phyloP scores from a whole-genome alignment of 2,329 filamentous ascomycete genomes.

The Sporothrix pallida region DNA sequence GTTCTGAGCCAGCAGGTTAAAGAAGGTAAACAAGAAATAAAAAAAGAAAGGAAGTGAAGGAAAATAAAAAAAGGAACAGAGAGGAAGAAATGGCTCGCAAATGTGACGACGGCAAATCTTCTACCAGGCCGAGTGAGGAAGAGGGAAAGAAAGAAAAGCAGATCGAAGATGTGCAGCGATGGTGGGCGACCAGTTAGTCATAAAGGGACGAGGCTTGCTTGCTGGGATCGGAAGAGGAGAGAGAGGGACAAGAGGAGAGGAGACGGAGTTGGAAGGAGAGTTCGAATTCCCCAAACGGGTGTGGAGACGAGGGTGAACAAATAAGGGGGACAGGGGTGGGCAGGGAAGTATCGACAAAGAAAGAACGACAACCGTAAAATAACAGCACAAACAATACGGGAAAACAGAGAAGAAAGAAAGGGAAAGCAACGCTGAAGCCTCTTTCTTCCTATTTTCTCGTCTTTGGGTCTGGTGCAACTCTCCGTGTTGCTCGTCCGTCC shows the following conservation, averaged over 20 bases:
- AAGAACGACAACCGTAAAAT: background rate
- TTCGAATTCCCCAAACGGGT: conserved; percentile 15
- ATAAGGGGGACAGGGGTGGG: conserved; percentile 34
- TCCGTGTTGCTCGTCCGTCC: conserved; percentile 12
- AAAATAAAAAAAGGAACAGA: conserved; percentile 46
- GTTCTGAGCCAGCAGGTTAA: conserved; percentile 66
- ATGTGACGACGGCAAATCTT: conserved; percentile 50
- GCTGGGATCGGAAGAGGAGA: conserved; percentile 29
- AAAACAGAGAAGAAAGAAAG: background rate
- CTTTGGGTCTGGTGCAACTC: conserved; percentile 13
- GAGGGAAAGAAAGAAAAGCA: conserved; percentile 40
- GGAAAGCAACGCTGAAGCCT: conserved; percentile 20
- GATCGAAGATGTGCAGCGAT: conserved; percentile 36
- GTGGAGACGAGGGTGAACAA: conserved; percentile 27
- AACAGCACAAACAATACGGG: background rate
- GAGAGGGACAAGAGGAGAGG: conserved; percentile 20
- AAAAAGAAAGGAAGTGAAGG: conserved; percentile 45
- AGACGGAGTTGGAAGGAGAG: conserved; percentile 14
- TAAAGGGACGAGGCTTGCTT: conserved; percentile 44
- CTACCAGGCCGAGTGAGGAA: conserved; percentile 52
- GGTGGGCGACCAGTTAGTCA: conserved; percentile 47
- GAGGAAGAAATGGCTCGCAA: conserved; percentile 47
- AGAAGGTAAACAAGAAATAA: conserved; percentile 42
- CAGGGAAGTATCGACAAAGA: conserved; percentile 4
- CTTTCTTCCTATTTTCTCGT: conserved; percentile 14